phyloP scores from a whole-genome alignment of 2,329 filamentous ascomycete genomes.

The Monosporascus sp. region DNA sequence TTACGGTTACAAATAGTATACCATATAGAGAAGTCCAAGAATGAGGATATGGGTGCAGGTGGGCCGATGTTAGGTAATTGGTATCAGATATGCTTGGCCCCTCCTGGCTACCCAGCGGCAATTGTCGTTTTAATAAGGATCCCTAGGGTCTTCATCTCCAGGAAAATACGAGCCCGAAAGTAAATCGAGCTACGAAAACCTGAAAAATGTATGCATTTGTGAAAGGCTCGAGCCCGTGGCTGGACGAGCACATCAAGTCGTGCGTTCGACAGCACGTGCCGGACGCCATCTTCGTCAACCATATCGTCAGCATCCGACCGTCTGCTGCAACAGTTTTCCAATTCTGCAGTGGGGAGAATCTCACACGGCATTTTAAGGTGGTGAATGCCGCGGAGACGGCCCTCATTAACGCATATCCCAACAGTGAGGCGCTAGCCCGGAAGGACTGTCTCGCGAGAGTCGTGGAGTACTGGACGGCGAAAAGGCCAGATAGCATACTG shows the following conservation, averaged over 20 bases:
- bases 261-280: slow-evolving; percentile 25
- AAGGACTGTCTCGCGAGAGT: slow-evolving; percentile 31
- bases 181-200: not conserved
- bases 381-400: slow-evolving; percentile 23
- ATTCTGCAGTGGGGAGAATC: slow-evolving; percentile 29
- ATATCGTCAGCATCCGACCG: slow-evolving; percentile 22
- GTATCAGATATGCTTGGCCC: not conserved
- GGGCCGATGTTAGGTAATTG: not conserved
- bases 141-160: no score
- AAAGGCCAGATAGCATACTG: slow-evolving; percentile 28
- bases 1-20: not conserved
- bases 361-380: slow-evolving; percentile 29
- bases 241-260: slow-evolving; percentile 25
- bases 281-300: slow-evolving; percentile 22
- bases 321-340: slow-evolving; percentile 23
- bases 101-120: not conserved
- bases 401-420: slow-evolving; percentile 34
- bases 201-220: slow-evolving; percentile 22
- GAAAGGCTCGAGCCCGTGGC: slow-evolving; percentile 22
- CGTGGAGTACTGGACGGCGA: slow-evolving; percentile 32
- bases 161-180: not conserved
- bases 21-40: not conserved
- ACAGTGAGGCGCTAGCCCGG: slow-evolving; percentile 32
- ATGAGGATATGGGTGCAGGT: not conserved
- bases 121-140: not conserved